A percentile compares a stretch with the other conserved stretches of the same genome.
Evolutionary conservation across 768 basidiomycete species (phyloP).

Genomic region (Hericium alpestre): DNA sequence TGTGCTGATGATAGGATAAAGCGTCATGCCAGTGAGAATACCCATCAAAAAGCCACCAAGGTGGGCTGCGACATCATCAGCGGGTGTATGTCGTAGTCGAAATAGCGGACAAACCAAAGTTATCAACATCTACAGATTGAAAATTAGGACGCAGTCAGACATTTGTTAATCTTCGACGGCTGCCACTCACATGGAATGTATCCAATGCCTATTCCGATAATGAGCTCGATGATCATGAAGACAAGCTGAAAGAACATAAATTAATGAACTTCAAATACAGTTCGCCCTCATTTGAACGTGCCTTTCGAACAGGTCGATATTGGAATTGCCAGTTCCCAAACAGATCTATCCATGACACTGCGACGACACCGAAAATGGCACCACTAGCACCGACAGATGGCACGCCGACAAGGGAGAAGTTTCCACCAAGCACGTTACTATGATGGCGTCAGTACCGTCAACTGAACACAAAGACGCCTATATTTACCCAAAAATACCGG

Average conservation of each 20-base stretch:
- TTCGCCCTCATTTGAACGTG: constrained; percentile 18
- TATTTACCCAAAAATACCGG: constrained; percentile 85
- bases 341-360: constrained; percentile 79
- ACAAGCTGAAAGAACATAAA: constrained; percentile 42
- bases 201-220: constrained; percentile 77
- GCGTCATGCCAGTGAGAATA: constrained; percentile 67
- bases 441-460: no score
- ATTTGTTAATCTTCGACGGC: constrained; percentile 14
- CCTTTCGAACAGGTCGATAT: constrained; percentile 72
- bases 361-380: constrained; percentile 82
- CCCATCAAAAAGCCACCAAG: constrained; percentile 82
- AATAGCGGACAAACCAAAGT: constrained; percentile 52
- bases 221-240: constrained; percentile 78
- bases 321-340: constrained; percentile 89
- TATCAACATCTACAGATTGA: constrained; percentile 62
- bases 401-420: constrained; percentile 80
- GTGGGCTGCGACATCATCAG: constrained; percentile 41
- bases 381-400: constrained; percentile 91
- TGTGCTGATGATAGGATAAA: constrained; percentile 84
- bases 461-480: not conserved
- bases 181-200: constrained; percentile 57
- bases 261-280: not conserved
- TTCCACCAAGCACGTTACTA: constrained; percentile 83
- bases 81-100: not conserved
- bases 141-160: not conserved